Conservation (phyloP, 2,329 filamentous ascomycete genomes). For the Trichophyton mentagrophytes region DNA sequence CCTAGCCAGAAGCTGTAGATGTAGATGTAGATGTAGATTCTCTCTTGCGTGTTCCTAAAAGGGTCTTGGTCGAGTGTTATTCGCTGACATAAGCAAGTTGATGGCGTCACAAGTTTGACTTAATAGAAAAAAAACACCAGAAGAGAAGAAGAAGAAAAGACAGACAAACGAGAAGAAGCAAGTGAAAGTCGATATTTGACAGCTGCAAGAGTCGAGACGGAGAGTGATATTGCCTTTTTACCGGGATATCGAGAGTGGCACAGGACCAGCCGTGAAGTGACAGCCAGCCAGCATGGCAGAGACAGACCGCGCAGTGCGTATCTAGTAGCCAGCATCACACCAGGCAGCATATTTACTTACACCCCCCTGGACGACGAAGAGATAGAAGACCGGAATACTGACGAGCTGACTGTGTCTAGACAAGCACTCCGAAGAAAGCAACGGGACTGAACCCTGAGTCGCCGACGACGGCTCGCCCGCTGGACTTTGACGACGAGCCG, state of each 20-base stretch:
- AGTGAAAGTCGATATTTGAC: not conserved
- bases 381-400: not conserved
- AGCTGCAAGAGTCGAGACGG: not conserved
- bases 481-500: conserved; percentile 44
- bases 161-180: not conserved
- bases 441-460: conserved; percentile 33
- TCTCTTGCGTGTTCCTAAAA: no score
- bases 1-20: no score
- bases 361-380: not conserved
- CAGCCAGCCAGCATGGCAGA: conserved; percentile 8
- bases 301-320: conserved; percentile 10
- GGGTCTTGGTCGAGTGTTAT: not conserved
- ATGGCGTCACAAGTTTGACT: not conserved
- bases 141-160: not conserved
- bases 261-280: no score
- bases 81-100: not conserved
- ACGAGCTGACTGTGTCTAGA: not conserved
- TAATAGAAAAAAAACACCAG: not conserved
- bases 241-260: not conserved
- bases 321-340: not conserved
- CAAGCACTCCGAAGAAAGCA: not conserved
- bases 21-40: no score
- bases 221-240: not conserved
- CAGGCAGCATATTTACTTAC: not conserved
- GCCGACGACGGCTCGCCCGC: conserved; percentile 43